Evolutionary conservation across 2,329 filamentous ascomycete genomes (phyloP).

Genomic region (Plectosphaerella plurivora): DNA sequence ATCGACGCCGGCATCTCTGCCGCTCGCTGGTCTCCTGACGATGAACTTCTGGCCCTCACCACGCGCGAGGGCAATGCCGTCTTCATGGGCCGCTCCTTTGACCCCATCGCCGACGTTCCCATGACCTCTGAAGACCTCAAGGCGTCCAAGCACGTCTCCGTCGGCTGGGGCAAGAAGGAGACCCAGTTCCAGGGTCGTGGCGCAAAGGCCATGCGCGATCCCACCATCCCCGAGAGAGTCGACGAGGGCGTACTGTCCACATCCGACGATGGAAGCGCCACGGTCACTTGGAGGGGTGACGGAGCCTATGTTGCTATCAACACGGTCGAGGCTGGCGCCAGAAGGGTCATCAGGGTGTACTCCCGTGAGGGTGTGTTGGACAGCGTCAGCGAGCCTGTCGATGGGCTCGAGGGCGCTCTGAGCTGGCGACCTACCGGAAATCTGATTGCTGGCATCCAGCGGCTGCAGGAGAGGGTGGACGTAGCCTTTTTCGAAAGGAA

Average conservation of each 20-base stretch:
- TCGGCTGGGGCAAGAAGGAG: constrained; percentile 97
- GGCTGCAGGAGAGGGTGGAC: constrained; percentile 63
- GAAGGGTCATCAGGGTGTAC: constrained; percentile 84
- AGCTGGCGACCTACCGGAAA: constrained; percentile 93
- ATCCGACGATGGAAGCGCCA: constrained; percentile 66
- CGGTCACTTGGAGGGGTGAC: constrained; percentile 91
- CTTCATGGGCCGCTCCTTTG: constrained; percentile 90
- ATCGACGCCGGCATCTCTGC: constrained; percentile 89
- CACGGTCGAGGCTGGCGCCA: constrained; percentile 60
- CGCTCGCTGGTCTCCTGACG: constrained; percentile 91
- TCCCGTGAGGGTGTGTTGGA: constrained; percentile 87
- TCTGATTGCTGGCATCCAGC: constrained; percentile 80
- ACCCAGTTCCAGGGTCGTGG: constrained; percentile 95
- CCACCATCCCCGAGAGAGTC: constrained; percentile 88
- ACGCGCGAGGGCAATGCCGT: constrained; percentile 76
- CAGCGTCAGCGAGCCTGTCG: constrained; percentile 90
- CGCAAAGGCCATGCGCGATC: constrained; percentile 81
- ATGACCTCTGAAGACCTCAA: constrained; percentile 75
- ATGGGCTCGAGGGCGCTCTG: constrained; percentile 79
- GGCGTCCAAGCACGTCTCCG: constrained; percentile 88
- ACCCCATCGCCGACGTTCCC: constrained; percentile 70
- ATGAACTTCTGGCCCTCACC: constrained; percentile 80
- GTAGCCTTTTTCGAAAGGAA: constrained; percentile 97
- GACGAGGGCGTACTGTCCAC: constrained; percentile 75
- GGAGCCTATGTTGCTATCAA: constrained; percentile 88